Evolutionary conservation across 495 filamentous ascomycete species (phyloP), one percentile per base, ranked within the genome.

Genomic region (Haplographium delicatum): DNA sequence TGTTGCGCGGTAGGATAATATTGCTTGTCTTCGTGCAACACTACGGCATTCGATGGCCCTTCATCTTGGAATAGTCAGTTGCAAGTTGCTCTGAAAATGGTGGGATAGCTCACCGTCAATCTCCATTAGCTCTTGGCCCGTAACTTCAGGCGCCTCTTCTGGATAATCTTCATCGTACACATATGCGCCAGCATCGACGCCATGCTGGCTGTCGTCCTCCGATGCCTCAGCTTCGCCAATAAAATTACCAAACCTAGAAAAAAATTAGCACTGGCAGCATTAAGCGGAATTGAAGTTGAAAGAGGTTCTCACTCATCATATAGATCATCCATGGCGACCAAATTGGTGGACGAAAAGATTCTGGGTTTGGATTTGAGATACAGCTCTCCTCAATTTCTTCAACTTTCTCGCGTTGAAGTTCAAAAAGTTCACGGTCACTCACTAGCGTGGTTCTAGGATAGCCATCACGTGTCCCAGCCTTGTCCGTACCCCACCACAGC

Each of bases 11-110:
- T 95, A 15, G 93, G 94, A 62, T 98, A 98, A 63, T 98, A 98
- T 71, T 97, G 93, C 67, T 98, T 97, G 71, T 98, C 94, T 72
- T 98, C 93, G 65, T 98, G 94, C 25, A 98, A 78, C 42, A 98
- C 76, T 26, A 98, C 91, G 35, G 91, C 91, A 67, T 97, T 98
- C 5, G 91, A 96, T 16, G 93, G 88, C n/a, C 88, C 91, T 41
- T 95, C 88, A 68, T 83, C 74, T 72, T 51, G 4, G 19, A 16
- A 11, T 47, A 64, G 53, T 59, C 37, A 56, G 42, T 19, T 19
- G 33, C 51, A 4, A 39, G 13, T 51, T 25, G 13, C 44, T 35
- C 55, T 45, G 16, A 8, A 23, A 15, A 13, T 15, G 15, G 9
- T 4, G 1, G 23, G 50, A 42, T 7, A 18, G 57, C 73, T 46